Conservation (phyloP, 1,139 yeast genomes). For the Taiozyma sp. region DNA sequence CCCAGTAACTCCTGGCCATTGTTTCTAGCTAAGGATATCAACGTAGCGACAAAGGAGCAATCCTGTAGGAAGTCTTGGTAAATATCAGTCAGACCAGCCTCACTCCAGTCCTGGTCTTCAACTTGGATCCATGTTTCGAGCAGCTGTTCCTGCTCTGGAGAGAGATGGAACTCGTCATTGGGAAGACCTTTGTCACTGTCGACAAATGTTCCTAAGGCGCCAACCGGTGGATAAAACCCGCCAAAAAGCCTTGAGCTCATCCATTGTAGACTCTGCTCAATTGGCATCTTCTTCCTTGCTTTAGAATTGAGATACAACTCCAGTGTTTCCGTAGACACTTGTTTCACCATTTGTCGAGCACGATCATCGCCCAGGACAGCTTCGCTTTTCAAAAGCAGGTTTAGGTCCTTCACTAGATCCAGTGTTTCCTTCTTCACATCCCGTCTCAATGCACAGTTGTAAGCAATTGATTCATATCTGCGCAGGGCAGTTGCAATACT, state of each 20-base stretch:
- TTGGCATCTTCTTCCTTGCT: neutral
- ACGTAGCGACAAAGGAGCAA: slow-evolving; percentile 73
- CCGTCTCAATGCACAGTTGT: neutral
- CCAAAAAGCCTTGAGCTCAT: neutral
- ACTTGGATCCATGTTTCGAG: slow-evolving; percentile 17
- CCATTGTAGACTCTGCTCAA: neutral
- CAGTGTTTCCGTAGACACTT: neutral
- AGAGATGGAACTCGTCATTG: slow-evolving; percentile 7
- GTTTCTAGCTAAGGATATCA: slow-evolving; percentile 38
- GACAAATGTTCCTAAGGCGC: neutral
- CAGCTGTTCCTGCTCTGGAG: slow-evolving; percentile 6
- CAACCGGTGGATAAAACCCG: neutral
- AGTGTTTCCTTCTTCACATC: neutral
- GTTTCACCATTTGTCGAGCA: neutral
- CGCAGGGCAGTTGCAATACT: neutral
- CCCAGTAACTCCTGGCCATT: slow-evolving; percentile 17
- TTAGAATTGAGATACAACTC: neutral
- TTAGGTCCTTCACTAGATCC: neutral
- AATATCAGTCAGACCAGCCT: slow-evolving; percentile 28
- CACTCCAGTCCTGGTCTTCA: slow-evolving; percentile 20
- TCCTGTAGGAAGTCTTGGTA: slow-evolving; percentile 59
- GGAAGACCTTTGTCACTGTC: neutral
- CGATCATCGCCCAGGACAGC: neutral
- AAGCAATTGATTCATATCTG: neutral
- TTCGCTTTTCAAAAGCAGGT: neutral